Evolutionary conservation across 805 yeast species (phyloP).

Genomic region (Yarrowia porcina): DNA sequence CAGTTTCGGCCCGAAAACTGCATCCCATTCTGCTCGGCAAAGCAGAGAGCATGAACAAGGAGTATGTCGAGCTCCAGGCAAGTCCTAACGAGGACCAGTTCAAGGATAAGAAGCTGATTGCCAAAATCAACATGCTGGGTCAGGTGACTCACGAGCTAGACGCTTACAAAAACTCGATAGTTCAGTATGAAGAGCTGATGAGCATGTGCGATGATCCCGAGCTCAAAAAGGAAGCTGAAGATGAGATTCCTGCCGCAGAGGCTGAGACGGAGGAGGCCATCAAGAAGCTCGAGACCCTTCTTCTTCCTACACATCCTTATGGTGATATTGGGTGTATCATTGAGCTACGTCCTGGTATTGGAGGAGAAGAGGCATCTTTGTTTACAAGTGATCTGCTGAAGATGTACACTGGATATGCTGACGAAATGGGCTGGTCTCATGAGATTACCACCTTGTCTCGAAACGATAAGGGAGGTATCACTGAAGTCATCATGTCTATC

Average conservation of each 20-base stretch:
- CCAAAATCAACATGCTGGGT: slow-evolving; percentile 49
- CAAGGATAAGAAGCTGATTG: slow-evolving; percentile 45
- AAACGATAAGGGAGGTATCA: slow-evolving; percentile 58
- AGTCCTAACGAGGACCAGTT: slow-evolving; percentile 42
- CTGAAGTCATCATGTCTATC: slow-evolving; percentile 72
- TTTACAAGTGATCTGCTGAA: slow-evolving; percentile 75
- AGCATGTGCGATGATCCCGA: slow-evolving; percentile 48
- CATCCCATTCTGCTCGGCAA: slow-evolving; percentile 53
- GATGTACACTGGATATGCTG: slow-evolving; percentile 78
- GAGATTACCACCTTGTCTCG: slow-evolving; percentile 55
- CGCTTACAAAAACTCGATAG: slow-evolving; percentile 38
- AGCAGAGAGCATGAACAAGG: slow-evolving; percentile 45
- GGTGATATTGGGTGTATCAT: slow-evolving; percentile 73
- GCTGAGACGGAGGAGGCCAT: slow-evolving; percentile 49
- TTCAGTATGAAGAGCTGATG: slow-evolving; percentile 43
- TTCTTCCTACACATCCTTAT: slow-evolving; percentile 75
- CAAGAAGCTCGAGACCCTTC: slow-evolving; percentile 44
- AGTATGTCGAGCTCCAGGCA: slow-evolving; percentile 43
- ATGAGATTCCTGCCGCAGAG: slow-evolving; percentile 50
- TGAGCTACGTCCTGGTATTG: slow-evolving; percentile 92
- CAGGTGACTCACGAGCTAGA: slow-evolving; percentile 39
- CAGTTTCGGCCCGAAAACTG: slow-evolving; percentile 31
- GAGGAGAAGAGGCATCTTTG: slow-evolving; percentile 89
- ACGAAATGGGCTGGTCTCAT: slow-evolving; percentile 61
- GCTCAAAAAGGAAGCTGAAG: slow-evolving; percentile 56